Conservation (phyloP, 768 basidiomycete genomes). For the Pseudohyphozyma bogoriensis region DNA sequence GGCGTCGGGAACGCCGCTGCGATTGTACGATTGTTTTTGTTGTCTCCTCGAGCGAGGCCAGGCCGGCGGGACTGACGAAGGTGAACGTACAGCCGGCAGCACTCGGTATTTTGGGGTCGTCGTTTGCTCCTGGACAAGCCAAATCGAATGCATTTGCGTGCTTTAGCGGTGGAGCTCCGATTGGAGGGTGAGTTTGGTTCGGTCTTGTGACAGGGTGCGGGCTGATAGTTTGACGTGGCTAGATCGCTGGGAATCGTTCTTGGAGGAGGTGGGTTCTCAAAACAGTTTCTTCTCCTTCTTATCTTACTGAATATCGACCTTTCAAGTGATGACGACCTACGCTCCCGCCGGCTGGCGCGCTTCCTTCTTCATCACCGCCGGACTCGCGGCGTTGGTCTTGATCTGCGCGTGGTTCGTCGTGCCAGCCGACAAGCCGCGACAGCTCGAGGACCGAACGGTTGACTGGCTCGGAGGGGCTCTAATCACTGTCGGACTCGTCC, state of each 20-base stretch:
- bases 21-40: constrained; percentile 45
- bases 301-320: constrained; percentile 10
- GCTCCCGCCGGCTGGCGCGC: constrained; percentile 54
- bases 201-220: too few relatives aligned
- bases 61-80: constrained; percentile 52
- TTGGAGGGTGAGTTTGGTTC: too few relatives aligned
- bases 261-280: constrained; percentile 61
- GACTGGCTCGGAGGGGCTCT: constrained; percentile 70
- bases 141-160: constrained; percentile 70
- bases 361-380: constrained; percentile 53
- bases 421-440: constrained; percentile 46
- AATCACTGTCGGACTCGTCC: constrained; percentile 54
- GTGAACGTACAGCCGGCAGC: constrained; percentile 20
- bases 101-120: constrained; percentile 55
- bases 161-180: constrained; percentile 72
- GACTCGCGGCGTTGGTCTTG: constrained; percentile 48
- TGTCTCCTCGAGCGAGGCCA: too few relatives aligned
- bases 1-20: constrained; percentile 70
- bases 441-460: constrained; percentile 46
- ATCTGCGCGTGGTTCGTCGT: constrained; percentile 53
- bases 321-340: background rate
- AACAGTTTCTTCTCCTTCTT: constrained; percentile 35
- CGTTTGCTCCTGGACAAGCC: constrained; percentile 58
- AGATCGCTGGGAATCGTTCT: constrained; percentile 57
- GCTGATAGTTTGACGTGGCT: too few relatives aligned